Conservation (phyloP, 768 basidiomycete species). For the Russula earlei region DNA sequence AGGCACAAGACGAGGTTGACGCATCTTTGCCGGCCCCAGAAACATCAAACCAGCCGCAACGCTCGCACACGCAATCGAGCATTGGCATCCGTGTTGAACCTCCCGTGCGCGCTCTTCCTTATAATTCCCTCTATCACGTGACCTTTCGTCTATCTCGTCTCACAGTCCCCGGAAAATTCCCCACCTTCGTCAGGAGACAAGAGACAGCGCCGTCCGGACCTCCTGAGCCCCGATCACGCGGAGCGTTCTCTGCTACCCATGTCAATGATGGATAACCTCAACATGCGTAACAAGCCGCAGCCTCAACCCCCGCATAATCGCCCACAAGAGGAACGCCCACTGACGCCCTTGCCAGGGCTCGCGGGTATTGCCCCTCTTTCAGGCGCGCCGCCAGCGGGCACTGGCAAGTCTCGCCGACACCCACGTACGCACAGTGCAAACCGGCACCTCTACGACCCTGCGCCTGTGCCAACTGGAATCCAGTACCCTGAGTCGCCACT, state of each 20-base stretch:
- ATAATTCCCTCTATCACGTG: background rate
- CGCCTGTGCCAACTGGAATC: conserved; percentile 9
- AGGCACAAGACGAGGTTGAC: background rate
- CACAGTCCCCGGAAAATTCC: conserved; percentile 21
- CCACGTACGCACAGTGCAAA: background rate
- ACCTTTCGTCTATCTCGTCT: background rate
- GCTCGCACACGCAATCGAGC: conserved; percentile 18
- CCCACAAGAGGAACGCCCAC: background rate
- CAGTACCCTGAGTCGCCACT: conserved; percentile 17
- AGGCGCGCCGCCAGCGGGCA: background rate
- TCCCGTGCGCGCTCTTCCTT: conserved; percentile 4
- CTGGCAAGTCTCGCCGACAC: background rate
- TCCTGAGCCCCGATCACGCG: conserved; percentile 27
- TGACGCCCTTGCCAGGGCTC: conserved; percentile 8
- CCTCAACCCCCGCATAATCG: background rate
- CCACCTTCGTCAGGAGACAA: conserved; percentile 16
- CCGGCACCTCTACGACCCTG: conserved; percentile 9
- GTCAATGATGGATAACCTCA: background rate
- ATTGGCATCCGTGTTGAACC: conserved; percentile 18
- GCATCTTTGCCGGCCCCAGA: background rate
- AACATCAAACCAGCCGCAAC: conserved; percentile 10
- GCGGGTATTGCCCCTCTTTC: background rate
- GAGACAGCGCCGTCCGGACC: conserved; percentile 18
- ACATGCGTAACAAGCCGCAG: background rate
- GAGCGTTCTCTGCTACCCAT: conserved; percentile 13